Evolutionary conservation across 1,139 yeast species (phyloP), one percentile per base, ranked within the genome.

Genomic region (Saccharomyces pastorianus): DNA sequence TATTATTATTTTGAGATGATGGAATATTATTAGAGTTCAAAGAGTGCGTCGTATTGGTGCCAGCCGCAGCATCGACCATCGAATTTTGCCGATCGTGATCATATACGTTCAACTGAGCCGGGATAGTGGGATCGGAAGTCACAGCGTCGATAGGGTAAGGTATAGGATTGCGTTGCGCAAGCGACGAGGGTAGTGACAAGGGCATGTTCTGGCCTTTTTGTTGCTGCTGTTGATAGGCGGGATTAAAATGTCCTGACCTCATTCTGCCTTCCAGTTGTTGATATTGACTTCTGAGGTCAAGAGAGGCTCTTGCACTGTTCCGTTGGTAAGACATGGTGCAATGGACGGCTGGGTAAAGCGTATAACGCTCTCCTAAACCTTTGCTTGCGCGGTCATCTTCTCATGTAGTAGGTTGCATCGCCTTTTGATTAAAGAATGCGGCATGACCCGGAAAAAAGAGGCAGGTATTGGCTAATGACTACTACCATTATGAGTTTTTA

Each of bases 371-470:
- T 38, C 44, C 23, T 17, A 38, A 17, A 11, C 44, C 23, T 11
- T 17, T 38, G 44, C 17, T 38, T 38, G 44, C 17, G 44, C 17
- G 44, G 25, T 20, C 17, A 11, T 38, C 44, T 38, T 6, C 44
- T 38, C 44, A 38, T 38, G 44, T 38, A 38, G 44, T 14, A 38
- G 44, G 44, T 38, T 38, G 44, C 44, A 38, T 38, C 44, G 44
- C 23, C 25, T 38, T 38, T 38, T 9, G 13, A 38, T 17, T 5
- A 23, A 38, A 38, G 44, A 38, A 38, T 17, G 44, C 44, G 44
- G 44, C 44, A 25, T 38, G n/a, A 38, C 44, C 44, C 44, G 44
- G 44, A 38, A 38, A 38, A 38, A 17, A 17, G 17, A 20, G 13
- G 13, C 9, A 9, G 6, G 6, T 17, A 38, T 38, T 38, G 44